Conservation (phyloP, 139 green algal species). For the Micractinium conductrix region DNA sequence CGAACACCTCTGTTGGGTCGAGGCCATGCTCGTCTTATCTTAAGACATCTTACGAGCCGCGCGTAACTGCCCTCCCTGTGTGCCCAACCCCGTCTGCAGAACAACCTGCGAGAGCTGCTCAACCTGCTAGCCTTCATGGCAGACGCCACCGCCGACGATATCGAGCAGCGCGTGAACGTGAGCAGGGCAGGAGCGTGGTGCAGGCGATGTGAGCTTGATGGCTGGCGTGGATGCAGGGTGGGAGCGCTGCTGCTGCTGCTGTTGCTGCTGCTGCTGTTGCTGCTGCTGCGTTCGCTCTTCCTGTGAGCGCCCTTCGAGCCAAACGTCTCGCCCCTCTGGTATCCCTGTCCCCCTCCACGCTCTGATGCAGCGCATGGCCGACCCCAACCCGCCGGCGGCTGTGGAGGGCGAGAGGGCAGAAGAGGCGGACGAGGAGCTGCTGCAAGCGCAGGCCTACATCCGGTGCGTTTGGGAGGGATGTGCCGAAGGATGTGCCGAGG, state of each 20-base stretch:
- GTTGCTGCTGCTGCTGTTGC: too few species aligned
- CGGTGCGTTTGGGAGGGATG: constrained; percentile 44
- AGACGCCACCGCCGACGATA: constrained; percentile 2
- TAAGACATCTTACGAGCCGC: too few species aligned
- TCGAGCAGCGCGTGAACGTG: constrained; percentile 32
- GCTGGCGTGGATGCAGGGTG: background rate
- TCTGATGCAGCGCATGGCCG: background rate
- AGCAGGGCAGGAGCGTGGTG: too few species aligned
- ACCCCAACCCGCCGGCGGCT: constrained; percentile 37
- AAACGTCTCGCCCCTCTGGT: too few species aligned
- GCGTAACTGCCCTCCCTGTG: too few species aligned
- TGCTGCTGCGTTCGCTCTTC: too few species aligned
- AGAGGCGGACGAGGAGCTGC: constrained; percentile 75
- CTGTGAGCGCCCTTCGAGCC: too few species aligned
- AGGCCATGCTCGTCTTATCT: too few species aligned
- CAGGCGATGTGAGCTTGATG: too few species aligned
- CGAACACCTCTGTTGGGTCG: too few species aligned
- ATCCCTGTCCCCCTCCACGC: background rate
- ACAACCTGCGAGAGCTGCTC: constrained; percentile 84
- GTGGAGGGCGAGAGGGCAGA: background rate
- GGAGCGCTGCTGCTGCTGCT: too few species aligned
- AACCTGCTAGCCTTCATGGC: constrained; percentile 63
- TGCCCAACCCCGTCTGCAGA: constrained; percentile 79
- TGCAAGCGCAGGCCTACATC: constrained; percentile 68
- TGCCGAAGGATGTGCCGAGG: too few species aligned